phyloP scores from a whole-genome alignment of 2,329 filamentous ascomycete species.

The Monilinia fructicola region DNA sequence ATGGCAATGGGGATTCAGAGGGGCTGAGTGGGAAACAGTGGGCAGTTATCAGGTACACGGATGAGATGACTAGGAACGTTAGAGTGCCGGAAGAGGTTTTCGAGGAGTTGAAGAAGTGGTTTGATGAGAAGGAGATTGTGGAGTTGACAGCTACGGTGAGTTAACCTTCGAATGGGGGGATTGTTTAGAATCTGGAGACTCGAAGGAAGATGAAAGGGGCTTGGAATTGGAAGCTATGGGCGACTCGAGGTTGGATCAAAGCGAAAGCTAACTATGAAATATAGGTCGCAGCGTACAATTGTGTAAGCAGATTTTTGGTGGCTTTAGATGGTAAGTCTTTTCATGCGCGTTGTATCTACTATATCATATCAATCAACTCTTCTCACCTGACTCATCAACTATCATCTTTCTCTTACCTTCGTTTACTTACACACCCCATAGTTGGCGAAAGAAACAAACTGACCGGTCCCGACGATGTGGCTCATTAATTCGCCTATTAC shows the following conservation, averaged over 20 bases:
- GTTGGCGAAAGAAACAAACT: slow-evolving; percentile 39
- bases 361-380: slow-evolving; percentile 19
- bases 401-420: background rate
- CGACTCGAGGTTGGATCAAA: background rate
- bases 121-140: slow-evolving; percentile 71
- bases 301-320: slow-evolving; percentile 79
- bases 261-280: slow-evolving; percentile 2
- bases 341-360: background rate
- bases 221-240: slow-evolving; percentile 1
- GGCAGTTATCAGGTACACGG: slow-evolving; percentile 70
- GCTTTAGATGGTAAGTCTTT: slow-evolving; percentile 67
- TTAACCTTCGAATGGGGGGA: slow-evolving; percentile 7
- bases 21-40: slow-evolving; percentile 60
- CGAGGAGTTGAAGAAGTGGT: slow-evolving; percentile 57
- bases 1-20: slow-evolving; percentile 37
- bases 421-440: slow-evolving; percentile 19
- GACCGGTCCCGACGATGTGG: slow-evolving; percentile 27
- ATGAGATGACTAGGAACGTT: slow-evolving; percentile 79
- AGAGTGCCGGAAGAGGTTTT: slow-evolving; percentile 69
- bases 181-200: background rate
- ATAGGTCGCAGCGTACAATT: slow-evolving; percentile 74
- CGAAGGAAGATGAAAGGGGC: background rate
- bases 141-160: slow-evolving; percentile 70
- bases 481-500: background rate
- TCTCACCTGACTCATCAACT: background rate